These are phyloP conservation scores for Mortierella sp. DNA, from an alignment of 371 early-diverging fungal genomes.

Conservation along the genomic window DNA sequence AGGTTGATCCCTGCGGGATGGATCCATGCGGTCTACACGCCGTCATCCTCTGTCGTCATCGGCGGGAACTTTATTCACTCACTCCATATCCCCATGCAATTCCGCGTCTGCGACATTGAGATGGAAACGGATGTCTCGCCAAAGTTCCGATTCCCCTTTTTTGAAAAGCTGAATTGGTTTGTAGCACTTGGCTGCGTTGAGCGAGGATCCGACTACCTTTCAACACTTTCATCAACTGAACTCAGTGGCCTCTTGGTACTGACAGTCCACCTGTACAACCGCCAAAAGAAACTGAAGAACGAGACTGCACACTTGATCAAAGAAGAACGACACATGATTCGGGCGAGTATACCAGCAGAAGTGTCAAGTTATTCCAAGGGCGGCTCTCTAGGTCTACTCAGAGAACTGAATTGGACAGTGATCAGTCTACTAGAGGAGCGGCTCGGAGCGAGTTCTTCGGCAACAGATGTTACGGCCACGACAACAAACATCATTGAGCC, in stretches of 20 bases:
- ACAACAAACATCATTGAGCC: background rate
- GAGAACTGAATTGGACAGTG: slow-evolving; percentile 15
- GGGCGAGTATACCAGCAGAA: slow-evolving; percentile 40
- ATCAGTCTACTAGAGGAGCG: slow-evolving; percentile 4
- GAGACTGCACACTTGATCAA: slow-evolving; percentile 16
- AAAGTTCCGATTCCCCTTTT: slow-evolving; percentile 89
- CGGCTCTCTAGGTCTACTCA: slow-evolving; percentile 20
- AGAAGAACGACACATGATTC: slow-evolving; percentile 44
- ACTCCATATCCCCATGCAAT: slow-evolving; percentile 76
- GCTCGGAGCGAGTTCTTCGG: background rate
- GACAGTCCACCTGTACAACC: slow-evolving; percentile 26
- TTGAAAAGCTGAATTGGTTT: slow-evolving; percentile 85
- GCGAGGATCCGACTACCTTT: slow-evolving; percentile 28
- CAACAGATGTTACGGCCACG: background rate
- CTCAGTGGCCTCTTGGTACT: slow-evolving; percentile 32
- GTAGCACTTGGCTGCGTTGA: slow-evolving; percentile 57
- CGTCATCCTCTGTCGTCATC: slow-evolving; percentile 87
- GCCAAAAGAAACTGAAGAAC: slow-evolving; percentile 36
- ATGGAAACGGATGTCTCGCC: slow-evolving; percentile 79
- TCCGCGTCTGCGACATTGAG: slow-evolving; percentile 77
- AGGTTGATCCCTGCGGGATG: slow-evolving; percentile 95
- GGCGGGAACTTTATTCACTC: slow-evolving; percentile 94
- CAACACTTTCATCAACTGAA: slow-evolving; percentile 28
- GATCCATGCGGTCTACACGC: slow-evolving; percentile 95
- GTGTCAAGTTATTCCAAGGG: slow-evolving; percentile 9